Percentiles rank a stretch among this genome's conserved stretches.
phyloP scores from a whole-genome alignment of 257 asterid species.

The Cinchona pubescens region DNA sequence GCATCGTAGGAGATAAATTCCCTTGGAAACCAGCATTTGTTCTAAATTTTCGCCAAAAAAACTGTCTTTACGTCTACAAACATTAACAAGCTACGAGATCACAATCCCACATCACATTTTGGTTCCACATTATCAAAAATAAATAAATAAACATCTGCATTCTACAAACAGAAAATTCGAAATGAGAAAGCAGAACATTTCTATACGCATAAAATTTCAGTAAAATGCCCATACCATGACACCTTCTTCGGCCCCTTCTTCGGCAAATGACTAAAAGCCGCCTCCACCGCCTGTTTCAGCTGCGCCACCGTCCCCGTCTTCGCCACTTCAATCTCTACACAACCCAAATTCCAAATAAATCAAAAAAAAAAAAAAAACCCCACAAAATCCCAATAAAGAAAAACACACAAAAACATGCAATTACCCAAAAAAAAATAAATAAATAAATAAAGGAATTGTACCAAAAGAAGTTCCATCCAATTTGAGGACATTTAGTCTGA shows the following conservation, averaged over 20 bases:
- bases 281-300: constrained; percentile 76
- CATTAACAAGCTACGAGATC: neutral
- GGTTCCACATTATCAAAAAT: neutral
- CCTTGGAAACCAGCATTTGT: neutral
- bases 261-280: constrained; percentile 67
- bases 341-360: neutral
- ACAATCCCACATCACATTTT: neutral
- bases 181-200: too few relatives aligned
- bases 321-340: constrained; percentile 60
- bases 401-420: neutral
- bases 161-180: too few relatives aligned
- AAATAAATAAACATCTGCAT: too few relatives aligned
- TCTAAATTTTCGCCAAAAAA: too few relatives aligned
- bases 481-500: constrained; percentile 60
- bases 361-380: too few relatives aligned
- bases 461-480: constrained; percentile 81
- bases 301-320: constrained; percentile 65
- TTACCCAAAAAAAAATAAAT: neutral
- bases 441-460: constrained; percentile 9
- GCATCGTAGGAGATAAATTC: neutral
- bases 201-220: neutral
- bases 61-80: too few relatives aligned
- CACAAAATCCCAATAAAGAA: neutral
- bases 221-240: constrained; percentile 57
- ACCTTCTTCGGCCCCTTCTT: constrained; percentile 54